Conservation (phyloP, 768 basidiomycete genomes). For the Rhodotorula sphaerocarpa region DNA sequence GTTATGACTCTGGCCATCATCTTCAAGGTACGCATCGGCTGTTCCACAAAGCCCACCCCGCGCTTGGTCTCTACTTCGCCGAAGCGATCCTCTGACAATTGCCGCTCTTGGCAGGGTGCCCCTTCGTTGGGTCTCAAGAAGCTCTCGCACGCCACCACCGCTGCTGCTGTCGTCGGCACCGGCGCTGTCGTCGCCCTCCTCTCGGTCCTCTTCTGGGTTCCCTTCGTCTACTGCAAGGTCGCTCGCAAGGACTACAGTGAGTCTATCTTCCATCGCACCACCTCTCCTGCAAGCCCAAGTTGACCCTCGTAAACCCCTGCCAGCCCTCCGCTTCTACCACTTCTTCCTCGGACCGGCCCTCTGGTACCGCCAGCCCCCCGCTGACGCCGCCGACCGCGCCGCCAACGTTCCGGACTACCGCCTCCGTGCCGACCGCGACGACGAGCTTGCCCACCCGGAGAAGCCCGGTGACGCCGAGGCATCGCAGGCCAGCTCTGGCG, state of each 20-base stretch:
- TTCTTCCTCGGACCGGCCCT: constrained; percentile 47
- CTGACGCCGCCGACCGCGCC: constrained; percentile 37
- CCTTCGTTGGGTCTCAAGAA: constrained; percentile 44
- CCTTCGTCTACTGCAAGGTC: constrained; percentile 46
- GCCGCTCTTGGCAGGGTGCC: constrained; percentile 41
- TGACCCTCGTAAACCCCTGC: too few species aligned
- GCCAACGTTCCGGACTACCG: constrained; percentile 44
- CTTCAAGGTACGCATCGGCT: constrained; percentile 17
- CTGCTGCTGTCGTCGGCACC: constrained; percentile 44
- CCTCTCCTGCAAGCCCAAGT: too few species aligned
- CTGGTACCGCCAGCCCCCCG: constrained; percentile 44
- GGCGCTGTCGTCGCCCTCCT: constrained; percentile 42
- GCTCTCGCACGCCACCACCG: constrained; percentile 40
- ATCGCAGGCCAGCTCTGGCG: not conserved
- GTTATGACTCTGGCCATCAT: constrained; percentile 47
- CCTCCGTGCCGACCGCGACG: constrained; percentile 19
- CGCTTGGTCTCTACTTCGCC: too few species aligned
- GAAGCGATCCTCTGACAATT: too few species aligned
- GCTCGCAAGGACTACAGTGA: constrained; percentile 46
- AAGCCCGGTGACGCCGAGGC: constrained; percentile 10
- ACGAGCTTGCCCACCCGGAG: not conserved
- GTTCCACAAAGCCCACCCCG: too few species aligned
- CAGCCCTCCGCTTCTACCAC: constrained; percentile 44
- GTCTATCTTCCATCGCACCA: not conserved
- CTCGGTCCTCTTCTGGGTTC: constrained; percentile 46